phyloP scores from a whole-genome alignment of 1,284 basidiomycete genomes.

The Meripilus lineatus region DNA sequence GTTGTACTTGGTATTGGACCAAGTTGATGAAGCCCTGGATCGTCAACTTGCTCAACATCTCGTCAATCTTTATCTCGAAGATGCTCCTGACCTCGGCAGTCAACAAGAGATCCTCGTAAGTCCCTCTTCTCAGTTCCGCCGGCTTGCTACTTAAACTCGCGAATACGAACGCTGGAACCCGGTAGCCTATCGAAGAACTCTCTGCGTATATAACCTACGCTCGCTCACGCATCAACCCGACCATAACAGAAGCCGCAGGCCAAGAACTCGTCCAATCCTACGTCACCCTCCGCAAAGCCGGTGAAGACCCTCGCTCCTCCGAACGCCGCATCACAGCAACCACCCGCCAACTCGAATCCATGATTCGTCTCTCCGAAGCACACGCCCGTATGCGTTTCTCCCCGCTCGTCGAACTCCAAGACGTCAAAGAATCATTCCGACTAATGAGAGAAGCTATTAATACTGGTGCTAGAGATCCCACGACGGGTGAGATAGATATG shows the following conservation, averaged over 20 bases:
- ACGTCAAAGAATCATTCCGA: conserved; percentile 88
- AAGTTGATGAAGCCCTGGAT: conserved; percentile 88
- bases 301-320: conserved; percentile 79
- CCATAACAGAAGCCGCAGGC: conserved; percentile 85
- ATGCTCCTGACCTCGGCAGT: conserved; percentile 64
- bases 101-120: conserved; percentile 75
- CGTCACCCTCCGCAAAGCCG: conserved; percentile 91
- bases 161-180: neutral
- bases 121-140: no score
- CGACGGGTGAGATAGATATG: conserved; percentile 95
- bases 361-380: conserved; percentile 97
- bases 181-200: conserved; percentile 81
- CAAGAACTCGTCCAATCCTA: conserved; percentile 85
- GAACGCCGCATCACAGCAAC: conserved; percentile 98
- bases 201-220: conserved; percentile 96
- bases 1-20: conserved; percentile 95
- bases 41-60: conserved; percentile 91
- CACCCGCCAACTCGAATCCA: conserved; percentile 93
- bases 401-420: conserved; percentile 76
- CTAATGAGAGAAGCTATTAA: conserved; percentile 96
- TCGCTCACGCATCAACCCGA: conserved; percentile 82
- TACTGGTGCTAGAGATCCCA: conserved; percentile 90
- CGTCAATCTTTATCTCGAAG: conserved; percentile 92
- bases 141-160: conserved; percentile 4
- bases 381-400: conserved; percentile 96